Evolutionary conservation across 106 monocot species (phyloP).

Genomic region (Gastrodia elata): DNA sequence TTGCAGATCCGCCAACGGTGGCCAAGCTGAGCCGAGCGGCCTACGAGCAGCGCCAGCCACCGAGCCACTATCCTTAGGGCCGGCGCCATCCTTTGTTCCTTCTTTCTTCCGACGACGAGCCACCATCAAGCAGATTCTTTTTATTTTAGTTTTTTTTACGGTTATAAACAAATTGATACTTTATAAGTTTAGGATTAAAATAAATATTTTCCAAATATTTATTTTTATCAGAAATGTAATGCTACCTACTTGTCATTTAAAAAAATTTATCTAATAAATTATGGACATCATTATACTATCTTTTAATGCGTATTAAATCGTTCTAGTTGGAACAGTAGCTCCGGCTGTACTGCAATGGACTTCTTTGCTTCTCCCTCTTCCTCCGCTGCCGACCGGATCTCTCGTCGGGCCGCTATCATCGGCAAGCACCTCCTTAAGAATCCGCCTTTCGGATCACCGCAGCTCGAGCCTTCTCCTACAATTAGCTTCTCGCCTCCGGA

Average conservation of each 20-base stretch:
- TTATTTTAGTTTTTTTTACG: no score
- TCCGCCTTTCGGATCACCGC: neutral
- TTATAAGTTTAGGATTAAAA: no score
- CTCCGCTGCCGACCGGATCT: neutral
- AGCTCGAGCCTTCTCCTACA: constrained; percentile 5
- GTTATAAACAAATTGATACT: no score
- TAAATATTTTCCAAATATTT: no score
- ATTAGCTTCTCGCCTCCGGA: constrained; percentile 12
- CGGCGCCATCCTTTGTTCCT: no score
- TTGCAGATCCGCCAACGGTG: no score
- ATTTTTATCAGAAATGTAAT: no score
- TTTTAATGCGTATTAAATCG: neutral
- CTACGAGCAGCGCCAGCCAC: no score
- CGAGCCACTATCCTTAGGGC: no score
- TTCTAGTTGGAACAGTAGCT: neutral
- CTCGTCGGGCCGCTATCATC: constrained; percentile 13
- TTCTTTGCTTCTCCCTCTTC: neutral
- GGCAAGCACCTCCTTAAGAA: constrained; percentile 2
- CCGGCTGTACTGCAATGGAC: neutral
- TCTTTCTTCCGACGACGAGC: no score
- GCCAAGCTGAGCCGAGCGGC: no score
- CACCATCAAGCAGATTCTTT: no score
- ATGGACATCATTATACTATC: neutral
- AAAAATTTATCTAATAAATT: neutral
- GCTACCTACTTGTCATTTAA: neutral